These are phyloP conservation scores for Tephrocybe rancida DNA, from an alignment of 768 basidiomycete genomes.

Conservation along the genomic window DNA sequence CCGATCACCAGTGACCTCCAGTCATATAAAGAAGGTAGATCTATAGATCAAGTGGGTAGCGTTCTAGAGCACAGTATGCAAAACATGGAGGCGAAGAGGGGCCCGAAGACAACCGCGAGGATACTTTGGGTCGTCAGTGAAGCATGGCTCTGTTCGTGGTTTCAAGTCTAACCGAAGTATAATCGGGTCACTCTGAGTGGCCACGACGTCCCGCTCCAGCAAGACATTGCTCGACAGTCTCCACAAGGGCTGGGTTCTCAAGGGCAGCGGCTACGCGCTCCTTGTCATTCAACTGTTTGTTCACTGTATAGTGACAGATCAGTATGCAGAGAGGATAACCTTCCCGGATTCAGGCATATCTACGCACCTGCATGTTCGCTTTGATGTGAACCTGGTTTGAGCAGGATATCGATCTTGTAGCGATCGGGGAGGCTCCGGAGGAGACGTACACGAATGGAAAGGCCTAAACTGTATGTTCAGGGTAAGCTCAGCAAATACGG, in stretches of 20 bases:
- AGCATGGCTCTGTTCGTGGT: too few relatives aligned
- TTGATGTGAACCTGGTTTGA: conserved; percentile 95
- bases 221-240: conserved; percentile 78
- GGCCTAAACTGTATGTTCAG: conserved; percentile 48
- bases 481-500: not conserved
- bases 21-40: too few relatives aligned
- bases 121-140: too few relatives aligned
- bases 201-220: conserved; percentile 35
- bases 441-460: conserved; percentile 94
- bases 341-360: too few relatives aligned
- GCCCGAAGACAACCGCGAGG: too few relatives aligned
- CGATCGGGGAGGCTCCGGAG: conserved; percentile 87
- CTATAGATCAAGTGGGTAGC: too few relatives aligned
- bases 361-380: conserved; percentile 84
- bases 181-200: conserved; percentile 18
- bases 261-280: conserved; percentile 97
- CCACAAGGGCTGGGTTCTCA: conserved; percentile 85
- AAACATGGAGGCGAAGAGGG: too few relatives aligned
- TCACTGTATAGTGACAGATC: conserved; percentile 55
- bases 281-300: conserved; percentile 99
- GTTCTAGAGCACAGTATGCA: too few relatives aligned
- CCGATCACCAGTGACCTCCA: too few relatives aligned
- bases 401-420: conserved; percentile 92
- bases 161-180: too few relatives aligned
- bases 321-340: not conserved